Evolutionary conservation across 176 grass and related monocot genomes (phyloP), one percentile per base, ranked within the genome.

Genomic region (Ananas comosus): DNA sequence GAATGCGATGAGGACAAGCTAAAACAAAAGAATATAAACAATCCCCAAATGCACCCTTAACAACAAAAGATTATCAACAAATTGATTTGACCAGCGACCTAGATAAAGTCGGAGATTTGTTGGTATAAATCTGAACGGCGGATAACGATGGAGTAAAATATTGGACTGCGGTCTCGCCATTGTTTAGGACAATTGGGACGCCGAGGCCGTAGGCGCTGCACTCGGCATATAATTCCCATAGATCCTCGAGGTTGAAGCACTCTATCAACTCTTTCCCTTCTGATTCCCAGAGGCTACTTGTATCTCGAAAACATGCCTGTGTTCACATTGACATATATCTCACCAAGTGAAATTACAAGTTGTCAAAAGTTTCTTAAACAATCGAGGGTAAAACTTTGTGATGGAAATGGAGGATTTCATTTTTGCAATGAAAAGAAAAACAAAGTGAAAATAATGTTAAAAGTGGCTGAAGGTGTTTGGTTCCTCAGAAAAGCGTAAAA

Each of bases 51-150:
- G 42, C 14, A 0, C 33, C 22, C 33, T 24, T 29, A 17, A 11
- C 56, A 73, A 56, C 17, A 48, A 11, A 49, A 12, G 49, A 22
- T 24, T 12, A 29, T 17, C 56, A 61, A 61, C 16, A 9, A 54
- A 63, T 61, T 63, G 58, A 51, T 58, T 71, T 48, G 19, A 49
- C 49, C n/a, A 23, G 68, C 4, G 59, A 91, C 84, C 78, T 91
- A 10, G 76, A 28, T 53, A 42, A 17, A 10, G n/a, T 33, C 68
- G 50, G 67, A 50, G 81, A 17, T 70, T 77, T 92, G 50, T 42
- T 83, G 22, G 85, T 88, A 69, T 92, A 92, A 16, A 92, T 75
- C 77, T 92, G 89, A 70, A 92, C 61, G 13, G 89, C 85, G 9
- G 89, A 92, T 49, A 92, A 61, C 70, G 85, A 88, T 1, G 85